A percentile compares a stretch with the other conserved stretches of the same genome.
Conservation (phyloP, 306 rosid species). For the Astragalus glycyphyllos region DNA sequence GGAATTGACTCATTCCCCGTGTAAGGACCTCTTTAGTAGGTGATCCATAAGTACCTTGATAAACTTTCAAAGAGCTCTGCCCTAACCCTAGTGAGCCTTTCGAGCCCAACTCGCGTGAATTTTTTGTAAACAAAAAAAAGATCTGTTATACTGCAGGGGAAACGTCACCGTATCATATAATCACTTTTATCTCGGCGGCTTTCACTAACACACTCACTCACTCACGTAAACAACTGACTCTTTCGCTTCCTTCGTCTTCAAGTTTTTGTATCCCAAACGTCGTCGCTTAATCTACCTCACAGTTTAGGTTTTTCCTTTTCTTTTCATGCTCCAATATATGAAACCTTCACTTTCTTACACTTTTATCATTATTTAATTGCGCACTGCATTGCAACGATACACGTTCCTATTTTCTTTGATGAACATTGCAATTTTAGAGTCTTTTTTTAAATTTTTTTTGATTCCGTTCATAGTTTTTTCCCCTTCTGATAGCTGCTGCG, state of each 20-base stretch:
- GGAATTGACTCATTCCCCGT: no score
- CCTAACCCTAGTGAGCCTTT: no score
- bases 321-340: not conserved
- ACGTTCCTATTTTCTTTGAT: not conserved
- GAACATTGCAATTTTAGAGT: not conserved
- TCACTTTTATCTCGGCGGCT: not conserved
- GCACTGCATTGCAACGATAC: constrained; percentile 10
- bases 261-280: constrained; percentile 2
- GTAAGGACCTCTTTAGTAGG: no score
- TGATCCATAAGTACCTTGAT: no score
- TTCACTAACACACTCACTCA: not conserved
- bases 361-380: not conserved
- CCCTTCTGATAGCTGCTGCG: not conserved
- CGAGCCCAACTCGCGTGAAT: no score
- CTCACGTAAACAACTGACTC: constrained; percentile 9
- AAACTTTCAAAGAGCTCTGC: no score
- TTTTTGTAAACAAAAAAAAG: no score
- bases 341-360: not conserved
- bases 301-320: constrained; percentile 9
- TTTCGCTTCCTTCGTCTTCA: constrained; percentile 10
- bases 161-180: no score
- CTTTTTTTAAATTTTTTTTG: not conserved
- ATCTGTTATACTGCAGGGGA: no score
- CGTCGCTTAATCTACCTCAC: constrained; percentile 7
- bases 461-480: not conserved